Percentiles rank a stretch among this genome's conserved stretches.
phyloP scores from a whole-genome alignment of 2,329 filamentous ascomycete species.

The Xylariales sp. region DNA sequence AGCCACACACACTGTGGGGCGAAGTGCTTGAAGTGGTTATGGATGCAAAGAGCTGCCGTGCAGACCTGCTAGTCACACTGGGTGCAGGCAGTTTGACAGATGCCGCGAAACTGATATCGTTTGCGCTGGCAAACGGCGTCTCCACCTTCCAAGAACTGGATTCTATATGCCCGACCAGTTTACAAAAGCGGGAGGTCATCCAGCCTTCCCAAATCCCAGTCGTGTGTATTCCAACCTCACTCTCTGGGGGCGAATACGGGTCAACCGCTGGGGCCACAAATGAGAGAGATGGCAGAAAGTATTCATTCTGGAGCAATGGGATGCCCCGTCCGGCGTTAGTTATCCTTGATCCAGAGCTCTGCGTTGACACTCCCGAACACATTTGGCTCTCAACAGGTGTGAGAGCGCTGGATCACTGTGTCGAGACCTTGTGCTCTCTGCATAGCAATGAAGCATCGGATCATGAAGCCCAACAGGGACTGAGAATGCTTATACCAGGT shows the following conservation, averaged over 20 bases:
- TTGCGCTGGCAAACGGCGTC: slow-evolving; percentile 45
- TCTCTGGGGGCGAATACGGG: slow-evolving; percentile 31
- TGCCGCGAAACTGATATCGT: slow-evolving; percentile 46
- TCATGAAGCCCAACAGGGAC: slow-evolving; percentile 11
- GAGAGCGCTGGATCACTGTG: slow-evolving; percentile 26
- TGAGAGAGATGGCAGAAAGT: slow-evolving; percentile 21
- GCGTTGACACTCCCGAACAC: slow-evolving; percentile 42
- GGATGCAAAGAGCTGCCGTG: slow-evolving; percentile 29
- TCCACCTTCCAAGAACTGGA: slow-evolving; percentile 31
- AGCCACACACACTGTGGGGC: slow-evolving; percentile 48
- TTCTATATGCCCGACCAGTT: slow-evolving; percentile 22
- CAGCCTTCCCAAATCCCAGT: slow-evolving; percentile 22
- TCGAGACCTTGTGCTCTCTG: slow-evolving; percentile 24
- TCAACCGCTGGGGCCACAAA: slow-evolving; percentile 24
- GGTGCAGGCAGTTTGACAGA: slow-evolving; percentile 54
- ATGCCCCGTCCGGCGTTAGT: slow-evolving; percentile 43
- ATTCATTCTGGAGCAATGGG: slow-evolving; percentile 22
- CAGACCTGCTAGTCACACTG: slow-evolving; percentile 49
- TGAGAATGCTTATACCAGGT: slow-evolving; percentile 16
- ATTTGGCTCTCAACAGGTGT: slow-evolving; percentile 55
- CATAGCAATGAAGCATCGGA: slow-evolving; percentile 15
- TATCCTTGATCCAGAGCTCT: slow-evolving; percentile 51
- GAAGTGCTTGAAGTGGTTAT: slow-evolving; percentile 43
- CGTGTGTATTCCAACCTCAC: slow-evolving; percentile 28
- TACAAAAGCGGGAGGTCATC: slow-evolving; percentile 17